Evolutionary conservation across 192 early-diverging fungal genomes (phyloP), one percentile per base, ranked within the genome.

Genomic region (Paraglomus brasilianum): DNA sequence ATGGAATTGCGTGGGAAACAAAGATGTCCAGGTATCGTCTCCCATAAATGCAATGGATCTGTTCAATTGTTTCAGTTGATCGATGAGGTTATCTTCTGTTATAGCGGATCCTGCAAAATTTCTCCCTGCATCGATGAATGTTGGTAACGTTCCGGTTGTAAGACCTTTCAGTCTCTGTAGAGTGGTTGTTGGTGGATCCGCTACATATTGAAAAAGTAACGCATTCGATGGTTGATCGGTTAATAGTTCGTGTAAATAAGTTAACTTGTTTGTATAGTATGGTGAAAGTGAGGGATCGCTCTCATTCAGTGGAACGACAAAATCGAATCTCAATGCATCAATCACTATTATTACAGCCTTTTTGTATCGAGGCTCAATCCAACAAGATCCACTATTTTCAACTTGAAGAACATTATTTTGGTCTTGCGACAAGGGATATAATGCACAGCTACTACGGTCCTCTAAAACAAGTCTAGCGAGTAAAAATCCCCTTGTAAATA

Each of bases 11-110:
- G 81, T 70, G 0, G 92, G 91, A 69, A 91, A 99, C 67, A 99
- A 75, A 62, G 82, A 80, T n/a, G 79, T 82, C 97, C 97, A 99
- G 4, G 96, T 98, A 67, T 98, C 96, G 73, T 98, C 96, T 17
- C 96, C 96, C 80, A 94, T 86, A 51, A 94, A 93, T 11, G 88
- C 80, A n/a, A 89, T 72, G n/a, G 75, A 60, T 52, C 81, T 78
- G 13, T 75, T 67, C 44, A 78, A 61, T 11, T 75, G 65, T 0
- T 38, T 66, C 49, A 79, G 70, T 41, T 72, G 69, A 39, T 76
- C 74, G n/a, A 93, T 75, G 73, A 88, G 80, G 72, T 89, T 88
- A 76, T 93, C 92, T 72, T 93, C 91, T 40, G 78, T 76, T 21
- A 93, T 85, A 1, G 85, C 82, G 1, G 86, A 84, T 14, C 87